Conservation (phyloP, 1,284 basidiomycete genomes). For the Ceraceosorus bombacis region DNA sequence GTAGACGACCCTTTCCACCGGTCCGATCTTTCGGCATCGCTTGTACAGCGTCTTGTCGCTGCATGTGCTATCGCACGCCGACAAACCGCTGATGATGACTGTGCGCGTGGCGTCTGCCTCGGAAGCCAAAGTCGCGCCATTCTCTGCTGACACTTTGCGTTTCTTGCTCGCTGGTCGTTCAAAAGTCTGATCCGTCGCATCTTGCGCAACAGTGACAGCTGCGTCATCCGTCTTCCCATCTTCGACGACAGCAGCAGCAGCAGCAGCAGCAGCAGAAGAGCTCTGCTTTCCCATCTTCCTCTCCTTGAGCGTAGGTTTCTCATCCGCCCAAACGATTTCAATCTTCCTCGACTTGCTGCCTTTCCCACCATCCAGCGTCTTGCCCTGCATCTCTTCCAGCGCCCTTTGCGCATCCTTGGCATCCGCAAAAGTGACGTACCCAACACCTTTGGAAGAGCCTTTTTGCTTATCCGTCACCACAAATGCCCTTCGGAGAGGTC, state of each 20-base stretch:
- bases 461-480: constrained; percentile 72
- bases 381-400: constrained; percentile 38
- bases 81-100: constrained; percentile 38
- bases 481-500: constrained; percentile 87
- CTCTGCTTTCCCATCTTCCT: constrained; percentile 11
- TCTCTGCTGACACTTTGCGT: constrained; percentile 8
- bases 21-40: constrained; percentile 42
- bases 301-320: constrained; percentile 24
- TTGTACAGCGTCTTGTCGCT: constrained; percentile 45
- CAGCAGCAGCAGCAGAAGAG: neutral
- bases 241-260: neutral
- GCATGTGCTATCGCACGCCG: constrained; percentile 28
- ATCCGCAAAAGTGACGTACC: constrained; percentile 87
- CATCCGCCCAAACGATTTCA: constrained; percentile 36
- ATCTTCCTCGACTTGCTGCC: constrained; percentile 25
- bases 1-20: constrained; percentile 43
- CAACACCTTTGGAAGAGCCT: constrained; percentile 88
- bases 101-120: constrained; percentile 42
- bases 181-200: neutral
- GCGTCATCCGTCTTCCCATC: neutral
- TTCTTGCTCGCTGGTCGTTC: constrained; percentile 1
- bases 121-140: neutral
- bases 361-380: constrained; percentile 32
- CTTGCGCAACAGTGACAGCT: neutral
- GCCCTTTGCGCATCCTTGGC: constrained; percentile 66